Percentiles rank a stretch among this genome's conserved stretches.
Conservation (phyloP, 1,284 basidiomycete genomes). For the Vanrija sp. region DNA sequence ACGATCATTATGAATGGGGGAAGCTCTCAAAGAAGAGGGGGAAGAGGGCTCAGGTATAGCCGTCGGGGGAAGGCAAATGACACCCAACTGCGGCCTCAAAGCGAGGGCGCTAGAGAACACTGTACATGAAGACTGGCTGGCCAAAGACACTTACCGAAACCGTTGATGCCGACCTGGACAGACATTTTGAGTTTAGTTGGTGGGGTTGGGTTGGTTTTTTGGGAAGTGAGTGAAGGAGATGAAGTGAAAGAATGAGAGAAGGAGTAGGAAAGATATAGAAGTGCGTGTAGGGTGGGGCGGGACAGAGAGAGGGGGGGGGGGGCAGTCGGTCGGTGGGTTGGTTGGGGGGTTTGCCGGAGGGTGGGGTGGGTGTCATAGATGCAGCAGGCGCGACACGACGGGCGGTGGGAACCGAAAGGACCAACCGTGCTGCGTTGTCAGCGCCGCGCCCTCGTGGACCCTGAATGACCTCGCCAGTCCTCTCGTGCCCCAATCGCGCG, state of each 20-base stretch:
- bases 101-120: background rate
- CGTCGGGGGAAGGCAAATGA: constrained; percentile 4
- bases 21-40: background rate
- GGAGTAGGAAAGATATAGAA: background rate
- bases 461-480: no score
- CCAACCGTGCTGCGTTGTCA: no score
- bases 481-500: no score
- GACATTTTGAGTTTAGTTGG: constrained; percentile 40
- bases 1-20: background rate
- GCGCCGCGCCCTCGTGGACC: no score
- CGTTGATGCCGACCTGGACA: constrained; percentile 91
- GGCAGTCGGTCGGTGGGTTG: background rate
- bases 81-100: background rate
- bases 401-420: no score
- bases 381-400: background rate
- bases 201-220: constrained; percentile 9
- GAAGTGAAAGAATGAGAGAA: constrained; percentile 7
- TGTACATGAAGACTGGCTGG: background rate
- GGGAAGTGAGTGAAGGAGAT: constrained; percentile 14
- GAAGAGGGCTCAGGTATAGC: background rate
- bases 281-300: background rate
- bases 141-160: constrained; percentile 69
- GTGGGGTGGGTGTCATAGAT: background rate
- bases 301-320: background rate
- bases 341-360: background rate